A percentile compares a stretch with the other conserved stretches of the same genome.
Conservation (phyloP, 768 basidiomycete species). For the Hemileccinum rubropunctum region DNA sequence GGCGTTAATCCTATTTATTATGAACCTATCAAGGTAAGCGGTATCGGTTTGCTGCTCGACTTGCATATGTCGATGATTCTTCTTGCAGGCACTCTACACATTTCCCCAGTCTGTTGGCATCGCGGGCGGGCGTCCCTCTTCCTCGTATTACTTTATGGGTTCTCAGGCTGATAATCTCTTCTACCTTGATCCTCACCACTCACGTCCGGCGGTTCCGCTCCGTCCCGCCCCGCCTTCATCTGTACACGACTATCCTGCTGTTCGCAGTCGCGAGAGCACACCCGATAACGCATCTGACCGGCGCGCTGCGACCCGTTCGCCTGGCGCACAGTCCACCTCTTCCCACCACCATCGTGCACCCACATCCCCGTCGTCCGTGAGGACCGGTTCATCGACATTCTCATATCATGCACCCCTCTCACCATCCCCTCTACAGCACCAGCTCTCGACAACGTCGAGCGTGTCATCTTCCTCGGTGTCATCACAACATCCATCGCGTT, state of each 20-base stretch:
- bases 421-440: slow-evolving; percentile 65
- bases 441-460: slow-evolving; percentile 47
- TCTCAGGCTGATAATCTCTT: slow-evolving; percentile 85
- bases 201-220: slow-evolving; percentile 73
- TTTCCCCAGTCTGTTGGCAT: slow-evolving; percentile 97
- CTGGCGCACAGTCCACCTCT: slow-evolving; percentile 16
- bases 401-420: slow-evolving; percentile 60
- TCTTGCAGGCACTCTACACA: slow-evolving; percentile 70
- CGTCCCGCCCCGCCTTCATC: slow-evolving; percentile 43
- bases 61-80: not conserved
- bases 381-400: slow-evolving; percentile 46
- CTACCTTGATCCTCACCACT: slow-evolving; percentile 78
- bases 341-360: slow-evolving; percentile 37
- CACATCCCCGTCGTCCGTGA: slow-evolving; percentile 50
- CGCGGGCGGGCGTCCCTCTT: slow-evolving; percentile 94
- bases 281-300: slow-evolving; percentile 31
- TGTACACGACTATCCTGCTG: slow-evolving; percentile 19
- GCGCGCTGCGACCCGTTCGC: slow-evolving; percentile 26
- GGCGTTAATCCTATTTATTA: slow-evolving; percentile 96
- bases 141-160: slow-evolving; percentile 97
- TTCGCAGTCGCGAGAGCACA: slow-evolving; percentile 28
- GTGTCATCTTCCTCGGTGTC: slow-evolving; percentile 31
- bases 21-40: slow-evolving; percentile 70
- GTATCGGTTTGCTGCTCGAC: not conserved
- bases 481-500: slow-evolving; percentile 30